A percentile compares a stretch with the other conserved stretches of the same genome.
Evolutionary conservation across 495 filamentous ascomycete genomes (phyloP).

Genomic region (Astrothelium subdiscretum): DNA sequence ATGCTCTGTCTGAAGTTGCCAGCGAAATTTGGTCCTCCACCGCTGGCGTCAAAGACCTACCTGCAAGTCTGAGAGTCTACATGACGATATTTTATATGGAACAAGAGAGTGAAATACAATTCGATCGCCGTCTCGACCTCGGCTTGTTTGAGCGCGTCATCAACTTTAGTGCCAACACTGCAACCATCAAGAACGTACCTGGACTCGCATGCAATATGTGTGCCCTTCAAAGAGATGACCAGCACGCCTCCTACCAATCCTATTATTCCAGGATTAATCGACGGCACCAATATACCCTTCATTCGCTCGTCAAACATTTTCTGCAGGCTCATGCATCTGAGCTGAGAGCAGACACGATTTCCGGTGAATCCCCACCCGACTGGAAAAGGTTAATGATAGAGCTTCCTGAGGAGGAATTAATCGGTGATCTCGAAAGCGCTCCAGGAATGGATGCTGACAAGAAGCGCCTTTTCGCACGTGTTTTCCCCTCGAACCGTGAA

Average conservation of each 20-base stretch:
- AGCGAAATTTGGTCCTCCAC: slow-evolving; percentile 46
- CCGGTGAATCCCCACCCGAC: slow-evolving; percentile 31
- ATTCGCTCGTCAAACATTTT: slow-evolving; percentile 58
- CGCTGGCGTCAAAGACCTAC: slow-evolving; percentile 49
- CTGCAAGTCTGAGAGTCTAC: slow-evolving; percentile 48
- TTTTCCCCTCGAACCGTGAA: slow-evolving; percentile 35
- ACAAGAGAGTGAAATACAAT: slow-evolving; percentile 41
- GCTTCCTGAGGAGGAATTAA: slow-evolving; percentile 40
- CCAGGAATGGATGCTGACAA: slow-evolving; percentile 46
- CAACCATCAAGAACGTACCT: slow-evolving; percentile 52
- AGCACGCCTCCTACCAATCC: slow-evolving; percentile 2
- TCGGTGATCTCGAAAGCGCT: slow-evolving; percentile 37
- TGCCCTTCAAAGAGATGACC: slow-evolving; percentile 17
- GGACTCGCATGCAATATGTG: slow-evolving; percentile 55
- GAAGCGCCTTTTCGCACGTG: slow-evolving; percentile 42
- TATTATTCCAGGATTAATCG: slow-evolving; percentile 24
- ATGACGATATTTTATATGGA: slow-evolving; percentile 52
- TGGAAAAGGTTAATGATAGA: slow-evolving; percentile 65
- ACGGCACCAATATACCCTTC: slow-evolving; percentile 45
- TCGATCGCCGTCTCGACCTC: slow-evolving; percentile 43
- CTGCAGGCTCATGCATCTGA: slow-evolving; percentile 40
- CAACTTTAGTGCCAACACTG: slow-evolving; percentile 51
- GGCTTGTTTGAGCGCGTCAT: slow-evolving; percentile 56
- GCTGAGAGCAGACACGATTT: slow-evolving; percentile 15
- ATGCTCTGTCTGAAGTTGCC: not conserved